These are phyloP conservation scores for Forsythia suspensa DNA, from an alignment of 257 asterid species.

Conservation along the genomic window DNA sequence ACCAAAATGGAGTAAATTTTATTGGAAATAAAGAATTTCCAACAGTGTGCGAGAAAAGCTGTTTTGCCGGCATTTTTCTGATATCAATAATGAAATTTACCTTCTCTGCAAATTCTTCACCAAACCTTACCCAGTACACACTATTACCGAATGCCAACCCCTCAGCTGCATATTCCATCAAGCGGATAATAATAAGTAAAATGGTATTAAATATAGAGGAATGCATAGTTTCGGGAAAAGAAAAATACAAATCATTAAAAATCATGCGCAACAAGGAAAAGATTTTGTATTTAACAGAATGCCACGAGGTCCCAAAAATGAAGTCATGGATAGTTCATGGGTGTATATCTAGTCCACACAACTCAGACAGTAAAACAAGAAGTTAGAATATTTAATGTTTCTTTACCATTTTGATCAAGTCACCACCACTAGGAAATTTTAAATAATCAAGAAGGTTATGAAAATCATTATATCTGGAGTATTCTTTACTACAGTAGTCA, in stretches of 20 bases:
- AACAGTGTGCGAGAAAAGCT: background rate
- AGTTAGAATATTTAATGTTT: background rate
- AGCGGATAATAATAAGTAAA: background rate
- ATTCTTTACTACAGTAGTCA: background rate
- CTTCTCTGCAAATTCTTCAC: constrained; percentile 73
- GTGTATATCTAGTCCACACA: background rate
- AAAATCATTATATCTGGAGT: background rate
- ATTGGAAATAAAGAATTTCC: background rate
- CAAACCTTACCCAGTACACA: constrained; percentile 84
- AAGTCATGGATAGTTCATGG: background rate
- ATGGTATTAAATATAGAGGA: background rate
- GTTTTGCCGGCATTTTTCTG: background rate
- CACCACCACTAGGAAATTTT: background rate
- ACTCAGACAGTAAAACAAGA: background rate
- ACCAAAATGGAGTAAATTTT: constrained; percentile 15
- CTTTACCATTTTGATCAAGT: background rate
- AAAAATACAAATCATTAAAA: background rate
- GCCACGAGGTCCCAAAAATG: background rate
- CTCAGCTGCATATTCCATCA: constrained; percentile 64
- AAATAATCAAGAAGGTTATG: background rate
- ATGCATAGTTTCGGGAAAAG: background rate
- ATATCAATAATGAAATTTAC: constrained; percentile 31
- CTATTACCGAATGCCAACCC: constrained; percentile 89
- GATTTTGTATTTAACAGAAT: background rate
- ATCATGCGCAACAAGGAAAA: background rate